These are phyloP conservation scores for Saccharomyces hybrid DNA, from an alignment of 1,139 yeast species.

Conservation along the genomic window DNA sequence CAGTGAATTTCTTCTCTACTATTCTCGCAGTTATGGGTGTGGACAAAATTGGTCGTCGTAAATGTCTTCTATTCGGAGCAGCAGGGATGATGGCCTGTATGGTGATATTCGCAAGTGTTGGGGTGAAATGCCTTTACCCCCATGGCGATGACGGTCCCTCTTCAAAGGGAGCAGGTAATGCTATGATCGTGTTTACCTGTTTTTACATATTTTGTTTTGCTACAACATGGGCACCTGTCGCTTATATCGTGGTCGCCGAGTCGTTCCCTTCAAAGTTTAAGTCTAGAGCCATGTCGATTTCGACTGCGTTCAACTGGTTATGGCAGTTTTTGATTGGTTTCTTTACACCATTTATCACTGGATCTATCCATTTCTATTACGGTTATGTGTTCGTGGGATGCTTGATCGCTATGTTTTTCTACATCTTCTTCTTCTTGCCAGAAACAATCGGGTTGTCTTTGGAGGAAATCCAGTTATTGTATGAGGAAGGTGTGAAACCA, in stretches of 20 bases:
- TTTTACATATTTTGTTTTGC: conserved; percentile 70
- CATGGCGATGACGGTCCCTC: neutral
- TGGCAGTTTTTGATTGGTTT: conserved; percentile 68
- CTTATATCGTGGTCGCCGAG: conserved; percentile 34
- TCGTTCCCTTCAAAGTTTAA: conserved; percentile 55
- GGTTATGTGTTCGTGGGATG: conserved; percentile 72
- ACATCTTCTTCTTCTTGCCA: conserved; percentile 55
- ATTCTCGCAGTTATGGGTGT: neutral
- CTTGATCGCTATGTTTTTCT: conserved; percentile 48
- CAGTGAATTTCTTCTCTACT: neutral
- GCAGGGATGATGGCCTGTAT: neutral
- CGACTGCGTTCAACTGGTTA: conserved; percentile 61
- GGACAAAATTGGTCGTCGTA: neutral
- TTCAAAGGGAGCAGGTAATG: conserved; percentile 39
- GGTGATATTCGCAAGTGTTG: neutral
- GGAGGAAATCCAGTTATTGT: conserved; percentile 63
- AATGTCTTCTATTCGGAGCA: neutral
- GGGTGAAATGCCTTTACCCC: neutral
- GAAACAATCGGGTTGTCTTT: conserved; percentile 63
- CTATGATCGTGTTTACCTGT: conserved; percentile 67
- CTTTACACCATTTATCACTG: conserved; percentile 63
- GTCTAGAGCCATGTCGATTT: conserved; percentile 64
- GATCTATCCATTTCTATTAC: conserved; percentile 35
- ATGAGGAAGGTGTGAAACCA: conserved; percentile 34
- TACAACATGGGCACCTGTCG: conserved; percentile 14